These are phyloP conservation scores for Xylariaceae sp. DNA, from an alignment of 2,329 filamentous ascomycete genomes.

Conservation along the genomic window DNA sequence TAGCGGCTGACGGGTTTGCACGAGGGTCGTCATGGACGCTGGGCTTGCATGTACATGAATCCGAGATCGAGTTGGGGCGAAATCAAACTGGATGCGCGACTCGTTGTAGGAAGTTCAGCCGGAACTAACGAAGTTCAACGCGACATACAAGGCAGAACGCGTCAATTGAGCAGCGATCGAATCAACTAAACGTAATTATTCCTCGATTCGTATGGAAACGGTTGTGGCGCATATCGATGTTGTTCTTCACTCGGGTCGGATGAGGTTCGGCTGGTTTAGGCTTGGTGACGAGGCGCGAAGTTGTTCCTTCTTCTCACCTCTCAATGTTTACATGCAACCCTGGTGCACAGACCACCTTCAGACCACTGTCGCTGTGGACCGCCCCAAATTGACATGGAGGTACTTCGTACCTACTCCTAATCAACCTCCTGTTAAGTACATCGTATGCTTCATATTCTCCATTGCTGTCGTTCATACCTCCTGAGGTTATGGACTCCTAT, in stretches of 20 bases:
- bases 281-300: slow-evolving; percentile 35
- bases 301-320: slow-evolving; percentile 20
- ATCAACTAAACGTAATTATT: slow-evolving; percentile 11
- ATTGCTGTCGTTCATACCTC: too few species aligned
- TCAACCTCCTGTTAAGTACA: background rate
- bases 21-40: slow-evolving; percentile 72
- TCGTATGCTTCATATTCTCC: too few species aligned
- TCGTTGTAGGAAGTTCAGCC: slow-evolving; percentile 1
- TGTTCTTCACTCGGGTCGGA: slow-evolving; percentile 15
- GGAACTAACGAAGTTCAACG: background rate
- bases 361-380: background rate
- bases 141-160: slow-evolving; percentile 15
- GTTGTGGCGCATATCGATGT: slow-evolving; percentile 16
- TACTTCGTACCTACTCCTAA: background rate
- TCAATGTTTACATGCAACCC: slow-evolving; percentile 38
- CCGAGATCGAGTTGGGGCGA: slow-evolving; percentile 8
- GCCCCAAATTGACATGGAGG: background rate
- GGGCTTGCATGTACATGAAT: slow-evolving; percentile 34
- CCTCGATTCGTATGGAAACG: slow-evolving; percentile 5
- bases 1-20: slow-evolving; percentile 65
- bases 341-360: slow-evolving; percentile 29
- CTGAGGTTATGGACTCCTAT: too few species aligned
- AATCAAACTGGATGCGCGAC: slow-evolving; percentile 22
- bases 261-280: slow-evolving; percentile 13
- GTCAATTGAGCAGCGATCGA: slow-evolving; percentile 19